Evolutionary conservation across 768 basidiomycete genomes (phyloP).

Genomic region (Rhizopogon rudus): DNA sequence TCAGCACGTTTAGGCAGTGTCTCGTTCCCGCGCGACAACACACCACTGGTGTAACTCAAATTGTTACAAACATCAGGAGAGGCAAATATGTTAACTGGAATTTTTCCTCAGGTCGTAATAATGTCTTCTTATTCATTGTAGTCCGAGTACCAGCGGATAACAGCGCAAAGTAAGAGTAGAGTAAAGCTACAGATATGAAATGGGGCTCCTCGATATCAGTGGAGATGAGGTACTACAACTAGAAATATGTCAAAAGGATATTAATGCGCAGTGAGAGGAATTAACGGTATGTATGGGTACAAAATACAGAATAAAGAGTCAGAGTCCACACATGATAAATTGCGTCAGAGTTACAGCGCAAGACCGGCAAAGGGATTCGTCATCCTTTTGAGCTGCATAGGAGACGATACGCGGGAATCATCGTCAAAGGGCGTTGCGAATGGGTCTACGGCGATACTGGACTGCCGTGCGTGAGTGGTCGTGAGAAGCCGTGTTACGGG

Average conservation of each 20-base stretch:
- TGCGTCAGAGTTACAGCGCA: constrained; percentile 22
- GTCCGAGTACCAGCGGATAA: constrained; percentile 3
- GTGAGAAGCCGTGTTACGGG: constrained; percentile 44
- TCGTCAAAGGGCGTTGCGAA: constrained; percentile 82
- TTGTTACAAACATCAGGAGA: too few relatives aligned
- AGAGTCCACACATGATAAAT: neutral
- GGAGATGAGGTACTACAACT: constrained; percentile 4
- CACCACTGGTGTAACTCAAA: too few relatives aligned
- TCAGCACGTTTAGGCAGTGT: too few relatives aligned
- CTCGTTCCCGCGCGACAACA: too few relatives aligned
- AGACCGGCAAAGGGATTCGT: constrained; percentile 48
- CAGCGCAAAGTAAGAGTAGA: constrained; percentile 3
- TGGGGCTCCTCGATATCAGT: neutral
- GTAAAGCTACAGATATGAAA: constrained; percentile 19
- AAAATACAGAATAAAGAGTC: constrained; percentile 10
- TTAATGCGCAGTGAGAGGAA: constrained; percentile 5
- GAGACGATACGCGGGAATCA: constrained; percentile 38
- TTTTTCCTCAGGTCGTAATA: too few relatives aligned
- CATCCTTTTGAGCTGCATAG: constrained; percentile 36
- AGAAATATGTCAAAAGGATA: constrained; percentile 1
- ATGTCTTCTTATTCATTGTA: neutral
- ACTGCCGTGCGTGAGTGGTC: constrained; percentile 35
- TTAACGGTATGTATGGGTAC: constrained; percentile 4
- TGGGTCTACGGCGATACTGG: constrained; percentile 36
- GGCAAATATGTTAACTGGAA: too few relatives aligned